Evolutionary conservation across 176 grass and related monocot genomes (phyloP).

Genomic region (Canna indica): DNA sequence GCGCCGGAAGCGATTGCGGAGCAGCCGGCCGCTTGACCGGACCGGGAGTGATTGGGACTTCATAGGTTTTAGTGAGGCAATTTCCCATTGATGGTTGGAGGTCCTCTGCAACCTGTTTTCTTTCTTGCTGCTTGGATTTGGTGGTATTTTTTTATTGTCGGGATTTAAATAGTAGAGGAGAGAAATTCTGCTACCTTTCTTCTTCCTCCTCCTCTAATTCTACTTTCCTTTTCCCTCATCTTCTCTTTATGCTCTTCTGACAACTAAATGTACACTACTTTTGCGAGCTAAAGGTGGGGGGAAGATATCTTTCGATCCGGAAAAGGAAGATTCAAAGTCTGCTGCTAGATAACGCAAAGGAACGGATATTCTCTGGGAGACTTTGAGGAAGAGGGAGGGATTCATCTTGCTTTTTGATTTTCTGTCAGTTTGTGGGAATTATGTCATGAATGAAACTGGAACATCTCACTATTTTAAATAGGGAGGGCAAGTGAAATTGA

Average conservation of each 20-base stretch:
- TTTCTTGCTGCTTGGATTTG: neutral
- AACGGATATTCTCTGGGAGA: neutral
- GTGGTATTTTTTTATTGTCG: neutral
- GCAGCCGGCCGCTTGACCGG: neutral
- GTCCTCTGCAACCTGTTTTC: neutral
- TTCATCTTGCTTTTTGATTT: neutral
- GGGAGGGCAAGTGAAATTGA: too few relatives aligned
- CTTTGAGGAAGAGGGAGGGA: slow-evolving; percentile 2
- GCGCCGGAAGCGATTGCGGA: neutral
- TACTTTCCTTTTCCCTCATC: neutral
- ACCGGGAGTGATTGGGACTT: slow-evolving; percentile 1
- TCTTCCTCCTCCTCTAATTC: neutral
- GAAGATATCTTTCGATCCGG: neutral
- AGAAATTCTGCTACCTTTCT: neutral
- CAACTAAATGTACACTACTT: neutral
- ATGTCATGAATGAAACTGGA: neutral
- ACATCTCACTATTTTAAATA: too few relatives aligned
- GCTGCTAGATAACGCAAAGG: neutral
- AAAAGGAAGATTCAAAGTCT: slow-evolving; percentile 3
- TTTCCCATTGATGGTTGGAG: neutral
- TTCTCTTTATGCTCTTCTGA: neutral
- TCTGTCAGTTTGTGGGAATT: neutral
- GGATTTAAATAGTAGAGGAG: neutral
- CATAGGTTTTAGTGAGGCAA: slow-evolving; percentile 6
- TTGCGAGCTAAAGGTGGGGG: neutral